Base-by-base conservation (phyloP, 2,329 filamentous ascomycete species). In the Xylariaceae sp. region DNA sequence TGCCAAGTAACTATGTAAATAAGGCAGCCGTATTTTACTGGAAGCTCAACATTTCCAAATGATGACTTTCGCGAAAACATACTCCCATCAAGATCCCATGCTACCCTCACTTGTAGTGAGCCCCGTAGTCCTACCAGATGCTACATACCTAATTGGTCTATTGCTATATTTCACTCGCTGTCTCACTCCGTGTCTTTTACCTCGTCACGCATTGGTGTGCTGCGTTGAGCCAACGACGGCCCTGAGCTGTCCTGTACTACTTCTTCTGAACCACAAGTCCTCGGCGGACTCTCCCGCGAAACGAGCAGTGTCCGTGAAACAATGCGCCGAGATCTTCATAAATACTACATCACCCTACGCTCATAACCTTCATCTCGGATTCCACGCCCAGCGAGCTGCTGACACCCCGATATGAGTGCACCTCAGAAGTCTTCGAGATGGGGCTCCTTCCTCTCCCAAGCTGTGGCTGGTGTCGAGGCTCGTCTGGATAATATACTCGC, bases 391-490 rank as follows among this genome's bases (percentile, higher is more conserved):
- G 41, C 53, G 23, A 50, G 44, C 53, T 24, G 45, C 56, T 33
- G 29, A 49, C 39, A 37, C 37, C 33, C 51, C 57, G 46, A 41
- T 50, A 84, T 84, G 81, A 75, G 80, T 62, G 74, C 77, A 61
- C 75, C 79, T 29, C 75, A 75, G 61, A 83, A 84, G 65, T 78
- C 82, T 60, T 83, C 84, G 47, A 83, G 84, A 85, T 92, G 90
- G 90, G 89, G 88, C 41, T 87, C 86, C 28, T 89, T 96, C 71
- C 82, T 97, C 58, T 90, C 92, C 64, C 91, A 94, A 75, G 93
- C 94, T 62, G 92, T 98, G 59, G 92, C 93, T 52, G 93, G 93
- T 59, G 90, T 99, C 56, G 95, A 99, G 77, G 96, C 93, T 58
- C 87, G 91, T 39, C 84, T 99, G 58, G 95, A 99, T 74, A 93